Evolutionary conservation across 306 rosid genomes (phyloP).

Genomic region (Abrus pulchellus): DNA sequence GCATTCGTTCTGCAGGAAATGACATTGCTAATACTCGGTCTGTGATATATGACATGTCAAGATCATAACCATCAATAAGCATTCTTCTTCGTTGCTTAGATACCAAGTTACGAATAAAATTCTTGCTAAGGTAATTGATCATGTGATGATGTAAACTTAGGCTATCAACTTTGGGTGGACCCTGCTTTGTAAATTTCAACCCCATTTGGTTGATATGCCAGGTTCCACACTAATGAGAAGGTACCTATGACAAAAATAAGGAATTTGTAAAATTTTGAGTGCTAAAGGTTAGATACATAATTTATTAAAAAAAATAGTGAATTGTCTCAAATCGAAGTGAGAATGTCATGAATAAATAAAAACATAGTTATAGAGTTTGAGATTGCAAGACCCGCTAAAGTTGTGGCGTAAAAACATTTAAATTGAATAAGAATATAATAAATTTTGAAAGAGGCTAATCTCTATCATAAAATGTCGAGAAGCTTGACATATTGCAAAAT

Average conservation of each 20-base stretch:
- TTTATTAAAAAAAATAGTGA: neutral
- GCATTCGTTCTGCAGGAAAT: constrained; percentile 91
- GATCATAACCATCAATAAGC: constrained; percentile 96
- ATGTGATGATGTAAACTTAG: constrained; percentile 64
- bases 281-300: constrained; percentile 13
- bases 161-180: constrained; percentile 50
- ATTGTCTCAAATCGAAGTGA: neutral
- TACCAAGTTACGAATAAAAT: constrained; percentile 84
- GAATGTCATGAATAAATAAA: constrained; percentile 2
- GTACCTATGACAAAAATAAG: constrained; percentile 48
- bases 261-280: constrained; percentile 32
- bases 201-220: constrained; percentile 72
- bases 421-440: neutral
- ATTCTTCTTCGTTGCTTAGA: constrained; percentile 91
- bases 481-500: neutral
- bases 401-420: neutral
- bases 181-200: constrained; percentile 64
- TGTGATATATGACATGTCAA: constrained; percentile 95
- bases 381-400: constrained; percentile 16
- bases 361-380: neutral
- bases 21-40: constrained; percentile 92
- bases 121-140: constrained; percentile 74
- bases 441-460: neutral
- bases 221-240: constrained; percentile 43
- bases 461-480: neutral